Conservation (phyloP, 805 yeast genomes). For the Wickerhamiella slavikovae region DNA sequence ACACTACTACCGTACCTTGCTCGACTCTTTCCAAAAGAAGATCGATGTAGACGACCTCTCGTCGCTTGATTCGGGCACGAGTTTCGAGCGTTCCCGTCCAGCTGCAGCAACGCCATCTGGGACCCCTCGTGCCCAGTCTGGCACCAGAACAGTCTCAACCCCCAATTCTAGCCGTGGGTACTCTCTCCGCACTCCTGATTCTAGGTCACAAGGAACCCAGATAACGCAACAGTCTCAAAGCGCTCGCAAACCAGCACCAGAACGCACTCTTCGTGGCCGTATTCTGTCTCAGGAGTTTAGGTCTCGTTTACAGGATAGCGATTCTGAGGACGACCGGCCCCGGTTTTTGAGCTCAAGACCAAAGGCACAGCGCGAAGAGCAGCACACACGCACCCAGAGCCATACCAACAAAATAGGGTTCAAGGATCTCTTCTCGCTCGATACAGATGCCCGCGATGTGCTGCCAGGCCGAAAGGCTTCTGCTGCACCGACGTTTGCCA, state of each 20-base stretch:
- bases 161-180: no score
- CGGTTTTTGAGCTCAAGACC: not conserved
- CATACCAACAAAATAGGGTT: not conserved
- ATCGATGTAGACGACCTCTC: not conserved
- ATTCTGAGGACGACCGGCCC: slow-evolving; percentile 1
- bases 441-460: not conserved
- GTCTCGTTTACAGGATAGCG: not conserved
- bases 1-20: not conserved
- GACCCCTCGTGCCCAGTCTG: no score
- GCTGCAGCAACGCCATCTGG: no score
- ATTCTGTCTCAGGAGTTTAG: not conserved
- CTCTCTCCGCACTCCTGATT: not conserved
- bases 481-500: not conserved
- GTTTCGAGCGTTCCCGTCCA: not conserved
- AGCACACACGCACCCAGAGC: not conserved
- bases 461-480: not conserved
- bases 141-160: no score
- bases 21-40: not conserved
- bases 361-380: not conserved
- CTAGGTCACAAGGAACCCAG: not conserved
- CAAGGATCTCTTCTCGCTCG: not conserved
- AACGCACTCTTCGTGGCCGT: not conserved
- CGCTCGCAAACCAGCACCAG: no score
- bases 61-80: not conserved
- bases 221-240: no score